These are phyloP conservation scores for Penicillium cataractarum DNA, from an alignment of 495 filamentous ascomycete species.

Conservation along the genomic window DNA sequence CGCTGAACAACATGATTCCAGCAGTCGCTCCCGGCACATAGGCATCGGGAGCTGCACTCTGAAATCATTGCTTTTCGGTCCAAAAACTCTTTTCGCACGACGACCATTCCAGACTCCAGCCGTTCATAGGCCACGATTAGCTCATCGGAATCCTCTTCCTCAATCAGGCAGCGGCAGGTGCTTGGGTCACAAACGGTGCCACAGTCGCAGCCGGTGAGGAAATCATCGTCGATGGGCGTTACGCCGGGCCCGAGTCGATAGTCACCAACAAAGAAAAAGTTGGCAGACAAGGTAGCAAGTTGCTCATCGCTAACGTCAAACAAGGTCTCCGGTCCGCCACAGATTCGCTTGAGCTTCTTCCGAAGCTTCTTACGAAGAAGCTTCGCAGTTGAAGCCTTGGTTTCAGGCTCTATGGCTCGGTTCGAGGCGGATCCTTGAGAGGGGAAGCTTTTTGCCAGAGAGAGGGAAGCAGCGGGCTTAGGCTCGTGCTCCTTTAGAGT, in stretches of 20 bases:
- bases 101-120: conserved; percentile 10
- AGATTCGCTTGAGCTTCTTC: conserved; percentile 32
- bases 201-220: conserved; percentile 49
- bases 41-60: conserved; percentile 79
- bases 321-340: conserved; percentile 25
- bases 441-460: neutral
- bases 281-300: conserved; percentile 30
- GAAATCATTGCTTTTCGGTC: conserved; percentile 59
- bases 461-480: too few species aligned
- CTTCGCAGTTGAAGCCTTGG: neutral
- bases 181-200: conserved; percentile 33
- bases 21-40: conserved; percentile 60
- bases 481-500: neutral
- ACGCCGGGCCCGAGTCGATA: conserved; percentile 45
- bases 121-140: conserved; percentile 43
- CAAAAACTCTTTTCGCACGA: conserved; percentile 36
- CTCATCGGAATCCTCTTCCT: conserved; percentile 41
- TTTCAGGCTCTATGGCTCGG: neutral
- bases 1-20: conserved; percentile 81
- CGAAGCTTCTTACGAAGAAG: conserved; percentile 10
- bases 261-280: conserved; percentile 50
- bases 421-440: neutral
- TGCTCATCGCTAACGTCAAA: conserved; percentile 27
- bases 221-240: conserved; percentile 32
- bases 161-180: conserved; percentile 41